A percentile compares a stretch with the other conserved stretches of the same genome.
Conservation (phyloP, 257 asterid genomes). For the Solanum megistacrolobum region DNA sequence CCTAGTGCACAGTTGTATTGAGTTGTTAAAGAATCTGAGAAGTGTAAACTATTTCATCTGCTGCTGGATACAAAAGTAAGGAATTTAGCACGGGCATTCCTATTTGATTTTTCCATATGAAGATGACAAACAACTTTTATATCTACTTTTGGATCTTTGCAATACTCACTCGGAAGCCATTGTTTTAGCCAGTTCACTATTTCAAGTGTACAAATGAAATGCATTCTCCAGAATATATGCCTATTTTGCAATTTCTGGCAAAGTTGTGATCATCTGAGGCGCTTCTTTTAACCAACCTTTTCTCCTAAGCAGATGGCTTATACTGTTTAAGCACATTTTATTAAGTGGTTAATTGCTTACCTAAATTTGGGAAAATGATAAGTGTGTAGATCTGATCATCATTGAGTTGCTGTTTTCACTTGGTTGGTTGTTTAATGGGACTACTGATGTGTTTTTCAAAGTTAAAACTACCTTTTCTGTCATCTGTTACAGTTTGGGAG, state of each 20-base stretch:
- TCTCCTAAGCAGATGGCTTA: not conserved
- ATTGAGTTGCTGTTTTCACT: not conserved
- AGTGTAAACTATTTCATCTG: not conserved
- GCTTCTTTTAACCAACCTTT: not conserved
- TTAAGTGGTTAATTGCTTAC: not conserved
- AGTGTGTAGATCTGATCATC: not conserved
- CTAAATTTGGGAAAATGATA: not conserved
- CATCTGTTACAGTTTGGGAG: slow-evolving; percentile 69
- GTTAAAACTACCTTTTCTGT: not conserved
- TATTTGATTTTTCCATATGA: not conserved
- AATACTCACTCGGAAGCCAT: not conserved
- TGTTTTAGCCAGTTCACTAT: not conserved
- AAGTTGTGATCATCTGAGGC: not conserved
- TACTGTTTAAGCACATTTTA: not conserved
- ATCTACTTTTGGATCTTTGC: not conserved
- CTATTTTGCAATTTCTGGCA: not conserved
- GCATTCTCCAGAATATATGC: not conserved
- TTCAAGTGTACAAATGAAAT: not conserved
- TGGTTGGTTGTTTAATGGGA: not conserved
- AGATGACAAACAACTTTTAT: not conserved
- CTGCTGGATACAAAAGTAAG: not conserved
- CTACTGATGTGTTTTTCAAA: not conserved
- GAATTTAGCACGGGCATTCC: not conserved
- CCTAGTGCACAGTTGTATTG: not conserved
- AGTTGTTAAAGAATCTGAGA: not conserved